Conservation (phyloP, 2,329 filamentous ascomycete genomes). For the Colletotrichum australisinense region DNA sequence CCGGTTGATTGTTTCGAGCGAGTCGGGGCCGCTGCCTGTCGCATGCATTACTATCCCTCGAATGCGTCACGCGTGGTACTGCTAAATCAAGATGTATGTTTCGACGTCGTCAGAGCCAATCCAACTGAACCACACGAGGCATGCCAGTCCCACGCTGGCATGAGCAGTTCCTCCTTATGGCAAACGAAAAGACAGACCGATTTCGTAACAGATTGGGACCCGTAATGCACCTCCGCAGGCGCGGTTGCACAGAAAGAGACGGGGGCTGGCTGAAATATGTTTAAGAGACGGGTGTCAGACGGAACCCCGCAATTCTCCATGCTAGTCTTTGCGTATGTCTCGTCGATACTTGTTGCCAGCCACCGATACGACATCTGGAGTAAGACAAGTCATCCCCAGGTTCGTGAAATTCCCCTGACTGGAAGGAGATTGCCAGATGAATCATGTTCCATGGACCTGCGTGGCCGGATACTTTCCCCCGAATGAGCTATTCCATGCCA, state of each 20-base stretch:
- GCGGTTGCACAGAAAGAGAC: neutral
- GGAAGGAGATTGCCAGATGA: neutral
- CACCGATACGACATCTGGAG: neutral
- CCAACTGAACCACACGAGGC: neutral
- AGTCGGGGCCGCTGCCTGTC: neutral
- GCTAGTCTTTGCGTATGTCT: constrained; percentile 11
- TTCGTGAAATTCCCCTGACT: neutral
- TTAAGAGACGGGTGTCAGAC: constrained; percentile 19
- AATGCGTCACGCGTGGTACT: neutral
- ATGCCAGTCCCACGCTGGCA: neutral
- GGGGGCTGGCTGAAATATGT: neutral
- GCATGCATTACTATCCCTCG: neutral
- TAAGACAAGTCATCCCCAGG: neutral
- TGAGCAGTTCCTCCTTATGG: neutral
- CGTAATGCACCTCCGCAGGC: neutral
- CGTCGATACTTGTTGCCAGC: neutral
- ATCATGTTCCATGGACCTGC: neutral
- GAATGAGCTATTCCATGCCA: neutral
- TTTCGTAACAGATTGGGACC: neutral
- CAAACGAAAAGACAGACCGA: neutral
- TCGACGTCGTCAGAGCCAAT: neutral
- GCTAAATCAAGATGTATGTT: neutral
- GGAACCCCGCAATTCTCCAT: constrained; percentile 22
- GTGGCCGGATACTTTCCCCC: neutral
- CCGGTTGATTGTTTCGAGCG: neutral